Base-by-base conservation (phyloP, 805 yeast species). In the Lipomyces oligophaga region DNA sequence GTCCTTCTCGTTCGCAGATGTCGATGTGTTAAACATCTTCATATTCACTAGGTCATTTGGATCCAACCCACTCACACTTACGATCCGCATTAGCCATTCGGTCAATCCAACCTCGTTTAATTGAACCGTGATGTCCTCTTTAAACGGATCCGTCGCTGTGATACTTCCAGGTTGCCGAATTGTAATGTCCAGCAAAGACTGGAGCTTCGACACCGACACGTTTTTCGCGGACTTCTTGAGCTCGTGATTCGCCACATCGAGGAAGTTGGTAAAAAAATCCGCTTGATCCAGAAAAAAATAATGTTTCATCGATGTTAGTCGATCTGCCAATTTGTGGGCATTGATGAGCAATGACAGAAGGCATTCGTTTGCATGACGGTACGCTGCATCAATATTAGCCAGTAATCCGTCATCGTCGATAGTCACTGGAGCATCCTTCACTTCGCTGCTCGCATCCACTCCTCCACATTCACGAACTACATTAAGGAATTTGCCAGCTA, bases 401-500 rank as follows among this genome's bases (percentile, higher is more conserved):
- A 75, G 72, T 21, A 89, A 66, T 19, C 47, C 34, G 15, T 53
- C 26, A 41, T 52, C 55, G 19, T 52, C 56, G 26, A 52, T 52
- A 19, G 56, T 41, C 34, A 41, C 50, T 5, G 56, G 56, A 20
- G 38, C 54, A 61, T 71, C 62, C 48, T 66, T 65, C 47, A 67
- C 33, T 19, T 42, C 56, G 13, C 27, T 43, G 35, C 53, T 43
- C 31, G 62, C 61, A 35, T 59, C 60, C 0, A 58, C 58, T 2
- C 77, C 66, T 0, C 81, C 83, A 58, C 85, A 80, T 46, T 74
- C 79, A 45, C 78, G 74, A 35, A 84, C 71, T 2, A 90, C 81
- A 58, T 86, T 85, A 45, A 88, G 67, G 57, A 81, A 81, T 64
- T 87, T 89, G 1, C 99, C 99, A 0, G 96, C 85, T 41, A 80